Base-by-base conservation (phyloP, 768 basidiomycete genomes). In the Boletus rubescentipes region DNA sequence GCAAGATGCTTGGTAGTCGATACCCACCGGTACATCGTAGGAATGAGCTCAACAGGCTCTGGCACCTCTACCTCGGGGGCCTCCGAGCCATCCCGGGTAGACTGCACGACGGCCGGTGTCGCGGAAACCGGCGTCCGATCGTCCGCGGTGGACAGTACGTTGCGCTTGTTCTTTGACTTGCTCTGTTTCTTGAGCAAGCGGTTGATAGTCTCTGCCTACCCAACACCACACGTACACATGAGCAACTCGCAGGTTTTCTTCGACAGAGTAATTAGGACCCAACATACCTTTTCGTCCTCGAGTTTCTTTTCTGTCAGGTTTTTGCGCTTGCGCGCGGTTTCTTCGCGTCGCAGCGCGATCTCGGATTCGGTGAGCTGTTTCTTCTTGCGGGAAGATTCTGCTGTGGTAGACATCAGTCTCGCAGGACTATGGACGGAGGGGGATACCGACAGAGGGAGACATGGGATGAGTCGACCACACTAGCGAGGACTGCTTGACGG, bases 101-200 rank as follows among this genome's bases (percentile, higher is more conserved):
- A 57, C 55, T 63, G 55, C 36, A 68, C 55, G 32, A 59, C 34
- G 36, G 68, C 67, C 46, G 71, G 71, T 39, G 60, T 66, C 20
- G 54, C 67, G n/a, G 52, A 70, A 51, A 46, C 60, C 20, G 66
- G 74, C 5, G 68, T 76, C 49, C 68, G 77, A 56, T 72, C 83
- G 36, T 82, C 81, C 0, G 75, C 75, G 2, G 78, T 79, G 15
- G 77, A 77, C 29, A 75, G 59, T 0, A 69, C 76, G n/a, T 75
- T 79, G 11, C 84, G 81, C 59, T 82, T 86, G 46, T 77, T 81
- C 40, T 81, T 79, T 3, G 87, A 78, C 10, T 86, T 80, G 16
- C 86, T 84, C 65, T 91, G 90, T 69, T 93, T 93, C 68, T 91
- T 91, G 46, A 94, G 79, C 14, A 94, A 78, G 26, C 92, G 86